Conservation (phyloP, 1,284 basidiomycete genomes). For the Rhodofomes roseus region DNA sequence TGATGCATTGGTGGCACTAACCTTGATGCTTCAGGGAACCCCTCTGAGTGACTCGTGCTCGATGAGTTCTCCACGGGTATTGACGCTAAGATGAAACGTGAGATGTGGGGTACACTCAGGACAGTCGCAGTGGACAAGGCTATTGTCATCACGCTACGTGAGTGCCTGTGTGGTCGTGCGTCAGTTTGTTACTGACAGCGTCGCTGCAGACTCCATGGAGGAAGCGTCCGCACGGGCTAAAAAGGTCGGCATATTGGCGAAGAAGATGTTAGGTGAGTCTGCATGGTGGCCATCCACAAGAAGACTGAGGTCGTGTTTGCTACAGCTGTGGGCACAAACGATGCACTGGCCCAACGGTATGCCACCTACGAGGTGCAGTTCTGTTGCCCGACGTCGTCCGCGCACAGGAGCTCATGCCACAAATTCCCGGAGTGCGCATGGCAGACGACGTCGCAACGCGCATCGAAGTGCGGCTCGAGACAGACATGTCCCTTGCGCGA, state of each 20-base stretch:
- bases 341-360: too few relatives aligned
- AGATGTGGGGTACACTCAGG: constrained; percentile 76
- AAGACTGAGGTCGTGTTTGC: constrained; percentile 47
- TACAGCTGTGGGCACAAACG: too few relatives aligned
- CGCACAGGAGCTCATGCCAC: too few relatives aligned
- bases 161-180: constrained; percentile 21
- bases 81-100: constrained; percentile 79
- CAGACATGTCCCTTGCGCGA: too few relatives aligned
- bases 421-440: too few relatives aligned
- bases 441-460: too few relatives aligned
- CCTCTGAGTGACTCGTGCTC: constrained; percentile 69
- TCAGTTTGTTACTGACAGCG: not conserved
- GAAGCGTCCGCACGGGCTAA: constrained; percentile 76
- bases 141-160: constrained; percentile 67
- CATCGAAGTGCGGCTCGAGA: too few relatives aligned
- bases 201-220: constrained; percentile 69
- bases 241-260: constrained; percentile 70
- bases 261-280: constrained; percentile 59
- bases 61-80: constrained; percentile 85
- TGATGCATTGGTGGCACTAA: not conserved
- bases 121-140: constrained; percentile 62
- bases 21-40: constrained; percentile 54
- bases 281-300: constrained; percentile 24
- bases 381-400: too few relatives aligned
- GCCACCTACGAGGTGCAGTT: too few relatives aligned